Evolutionary conservation across 2,329 filamentous ascomycete species (phyloP), one percentile per base, ranked within the genome.

Genomic region (Penicillium sp.): DNA sequence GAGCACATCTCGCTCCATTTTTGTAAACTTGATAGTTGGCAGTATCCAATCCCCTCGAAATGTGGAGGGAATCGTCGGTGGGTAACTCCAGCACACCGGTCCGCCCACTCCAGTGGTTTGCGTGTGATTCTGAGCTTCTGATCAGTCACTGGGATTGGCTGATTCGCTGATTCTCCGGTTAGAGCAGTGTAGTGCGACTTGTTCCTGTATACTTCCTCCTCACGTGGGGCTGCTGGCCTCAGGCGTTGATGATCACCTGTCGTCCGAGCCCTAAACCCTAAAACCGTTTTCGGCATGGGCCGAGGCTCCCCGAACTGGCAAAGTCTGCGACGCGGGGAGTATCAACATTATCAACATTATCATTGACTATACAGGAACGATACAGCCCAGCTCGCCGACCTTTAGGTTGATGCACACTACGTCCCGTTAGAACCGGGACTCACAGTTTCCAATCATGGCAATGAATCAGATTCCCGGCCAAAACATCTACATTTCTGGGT

Each of bases 401-500:
- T 24, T n/a, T 24, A 3, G 20, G n/a, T 32, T 10, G 13, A 32
- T 32, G 13, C 8, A 32, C 8, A 24, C 26, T 27, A 27, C 26
- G 10, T 27, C 26, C 10, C 26, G 26, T n/a, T n/a, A n/a, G 10
- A 10, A 10, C 26, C 10, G 7, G 10, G 26, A 7, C n/a, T 36
- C 20, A 43, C 30, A 12, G 24, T 2, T 10, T 4, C 9, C 26
- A 46, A 58, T 23, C 34, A 73, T 74, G 69, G 67, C 72, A 26
- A 69, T 91, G 59, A 86, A 88, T 67, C 82, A 81, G 65, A 80
- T 93, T 46, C 83, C 85, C 3, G 87, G 87, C 24, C 80, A 84
- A 59, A 84, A 89, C 57, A 79, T 94, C 59, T 92, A 87, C 71
- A 86, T 94, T 60, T 88, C 90, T 74, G 88, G 90, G 90, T 92